phyloP scores from a whole-genome alignment of 306 rosid genomes.

The Cicer pinnatifidum region DNA sequence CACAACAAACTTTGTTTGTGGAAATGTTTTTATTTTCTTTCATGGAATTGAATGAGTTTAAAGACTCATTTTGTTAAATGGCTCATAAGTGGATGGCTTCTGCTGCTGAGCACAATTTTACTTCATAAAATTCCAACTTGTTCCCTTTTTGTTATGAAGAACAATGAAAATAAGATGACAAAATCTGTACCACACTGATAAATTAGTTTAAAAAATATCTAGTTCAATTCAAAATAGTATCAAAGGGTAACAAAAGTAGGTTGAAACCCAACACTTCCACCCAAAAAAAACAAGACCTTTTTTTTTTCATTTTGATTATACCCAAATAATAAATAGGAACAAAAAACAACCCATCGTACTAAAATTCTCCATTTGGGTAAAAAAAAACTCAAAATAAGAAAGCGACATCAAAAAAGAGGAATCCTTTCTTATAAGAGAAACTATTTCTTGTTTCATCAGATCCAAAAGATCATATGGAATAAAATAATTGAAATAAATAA shows the following conservation, averaged over 20 bases:
- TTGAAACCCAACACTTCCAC: background rate
- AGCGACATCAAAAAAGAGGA: background rate
- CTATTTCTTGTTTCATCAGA: constrained; percentile 33
- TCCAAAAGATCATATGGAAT: constrained; percentile 46
- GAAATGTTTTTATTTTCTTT: background rate
- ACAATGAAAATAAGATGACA: constrained; percentile 17
- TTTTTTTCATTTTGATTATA: background rate
- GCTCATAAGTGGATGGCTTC: constrained; percentile 21
- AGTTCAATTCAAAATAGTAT: background rate
- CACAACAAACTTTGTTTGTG: constrained; percentile 13
- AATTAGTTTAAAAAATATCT: background rate
- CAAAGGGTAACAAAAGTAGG: constrained; percentile 3
- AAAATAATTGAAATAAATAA: constrained; percentile 14
- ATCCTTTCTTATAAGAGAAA: background rate
- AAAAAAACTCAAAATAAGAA: constrained; percentile 14
- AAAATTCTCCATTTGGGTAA: constrained; percentile 25
- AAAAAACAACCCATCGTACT: background rate
- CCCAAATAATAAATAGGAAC: background rate
- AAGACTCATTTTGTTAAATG: constrained; percentile 15
- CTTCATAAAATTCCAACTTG: constrained; percentile 27
- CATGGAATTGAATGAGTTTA: constrained; percentile 12
- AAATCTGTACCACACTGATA: background rate
- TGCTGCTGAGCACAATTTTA: constrained; percentile 32
- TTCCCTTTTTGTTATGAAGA: background rate
- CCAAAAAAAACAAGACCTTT: background rate